phyloP scores from a whole-genome alignment of 345 rosid species.

The Bruguiera parviflora region DNA sequence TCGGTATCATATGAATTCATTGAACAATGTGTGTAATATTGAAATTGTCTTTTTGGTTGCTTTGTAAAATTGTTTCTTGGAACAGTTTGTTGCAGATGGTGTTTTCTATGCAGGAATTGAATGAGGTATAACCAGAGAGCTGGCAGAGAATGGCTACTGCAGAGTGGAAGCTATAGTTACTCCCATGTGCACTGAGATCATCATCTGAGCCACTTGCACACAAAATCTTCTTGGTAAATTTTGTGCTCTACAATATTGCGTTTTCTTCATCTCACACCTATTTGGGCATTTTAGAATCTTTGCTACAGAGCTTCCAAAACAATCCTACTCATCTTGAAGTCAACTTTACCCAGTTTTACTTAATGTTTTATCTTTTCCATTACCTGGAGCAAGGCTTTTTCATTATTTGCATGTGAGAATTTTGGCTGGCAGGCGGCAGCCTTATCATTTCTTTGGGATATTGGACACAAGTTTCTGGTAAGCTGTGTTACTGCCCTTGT shows the following conservation, averaged over 20 bases:
- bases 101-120: slow-evolving; percentile 71
- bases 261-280: neutral
- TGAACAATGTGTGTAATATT: too few species aligned
- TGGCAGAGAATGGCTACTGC: slow-evolving; percentile 87
- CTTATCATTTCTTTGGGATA: too few species aligned
- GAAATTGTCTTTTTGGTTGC: neutral
- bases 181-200: slow-evolving; percentile 80
- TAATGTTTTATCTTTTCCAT: neutral
- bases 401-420: too few species aligned
- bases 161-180: slow-evolving; percentile 83
- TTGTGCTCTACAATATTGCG: neutral
- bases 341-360: neutral
- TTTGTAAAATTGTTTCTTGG: neutral
- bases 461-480: too few species aligned
- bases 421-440: too few species aligned
- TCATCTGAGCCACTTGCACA: slow-evolving; percentile 80
- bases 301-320: neutral
- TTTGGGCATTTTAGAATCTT: neutral
- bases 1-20: too few species aligned
- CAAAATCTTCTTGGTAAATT: slow-evolving; percentile 64
- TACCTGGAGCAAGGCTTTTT: too few species aligned
- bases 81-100: slow-evolving; percentile 81
- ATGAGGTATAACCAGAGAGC: slow-evolving; percentile 74
- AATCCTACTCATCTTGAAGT: neutral
- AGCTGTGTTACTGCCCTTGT: too few species aligned